Percentiles rank a stretch among this genome's conserved stretches.
phyloP scores from a whole-genome alignment of 2,329 filamentous ascomycete genomes.

The Apiospora marii region DNA sequence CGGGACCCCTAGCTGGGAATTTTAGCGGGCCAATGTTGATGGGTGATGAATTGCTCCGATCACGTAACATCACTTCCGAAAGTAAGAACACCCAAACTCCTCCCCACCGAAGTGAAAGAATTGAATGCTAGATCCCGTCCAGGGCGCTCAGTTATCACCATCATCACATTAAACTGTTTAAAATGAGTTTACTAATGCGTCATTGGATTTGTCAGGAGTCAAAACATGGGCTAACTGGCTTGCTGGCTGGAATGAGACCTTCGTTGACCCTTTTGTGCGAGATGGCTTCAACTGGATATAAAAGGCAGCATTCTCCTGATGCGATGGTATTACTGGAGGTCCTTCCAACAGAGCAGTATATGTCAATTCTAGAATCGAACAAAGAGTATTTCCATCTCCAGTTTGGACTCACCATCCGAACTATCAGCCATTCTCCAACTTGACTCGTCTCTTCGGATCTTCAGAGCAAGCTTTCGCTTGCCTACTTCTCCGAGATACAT shows the following conservation, averaged over 20 bases:
- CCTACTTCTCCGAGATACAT: too few relatives aligned
- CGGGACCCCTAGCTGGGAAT: not conserved
- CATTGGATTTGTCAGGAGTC: not conserved
- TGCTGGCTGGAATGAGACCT: not conserved
- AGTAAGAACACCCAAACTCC: not conserved
- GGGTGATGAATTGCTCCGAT: constrained; percentile 32
- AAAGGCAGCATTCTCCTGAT: not conserved
- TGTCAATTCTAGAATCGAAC: too few relatives aligned
- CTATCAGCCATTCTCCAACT: too few relatives aligned
- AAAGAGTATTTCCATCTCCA: too few relatives aligned
- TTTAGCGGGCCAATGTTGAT: not conserved
- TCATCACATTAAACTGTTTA: not conserved
- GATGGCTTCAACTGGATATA: not conserved
- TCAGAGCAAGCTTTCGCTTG: too few relatives aligned
- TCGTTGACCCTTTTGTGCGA: not conserved
- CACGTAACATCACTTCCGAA: constrained; percentile 30
- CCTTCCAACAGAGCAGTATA: too few relatives aligned
- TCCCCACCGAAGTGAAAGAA: not conserved
- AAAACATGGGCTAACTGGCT: not conserved
- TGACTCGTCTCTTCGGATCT: too few relatives aligned
- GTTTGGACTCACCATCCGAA: too few relatives aligned
- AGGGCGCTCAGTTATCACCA: not conserved
- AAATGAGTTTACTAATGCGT: not conserved
- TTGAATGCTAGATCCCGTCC: not conserved
- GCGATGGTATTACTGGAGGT: too few relatives aligned